Evolutionary conservation across 1,139 yeast species (phyloP).

Genomic region (Hanseniaspora sp.): DNA sequence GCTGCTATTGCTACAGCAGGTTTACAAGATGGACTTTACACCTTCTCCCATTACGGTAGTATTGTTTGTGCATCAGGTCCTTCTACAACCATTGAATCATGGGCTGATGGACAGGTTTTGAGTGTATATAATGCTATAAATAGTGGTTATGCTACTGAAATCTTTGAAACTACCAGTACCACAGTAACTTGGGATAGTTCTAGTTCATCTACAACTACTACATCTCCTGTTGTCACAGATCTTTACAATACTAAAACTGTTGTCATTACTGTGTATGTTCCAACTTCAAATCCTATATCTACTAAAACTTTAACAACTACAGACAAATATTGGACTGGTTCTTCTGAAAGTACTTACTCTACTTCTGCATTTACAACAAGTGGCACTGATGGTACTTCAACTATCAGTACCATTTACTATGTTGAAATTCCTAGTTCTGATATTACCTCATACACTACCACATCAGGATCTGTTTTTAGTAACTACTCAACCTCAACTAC

Average conservation of each 20-base stretch:
- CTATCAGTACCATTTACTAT: conserved; percentile 1
- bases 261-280: conserved; percentile 6
- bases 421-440: not conserved
- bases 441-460: not conserved
- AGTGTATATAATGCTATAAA: not conserved
- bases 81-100: conserved; percentile 60
- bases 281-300: not conserved
- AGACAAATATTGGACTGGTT: not conserved
- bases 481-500: not conserved
- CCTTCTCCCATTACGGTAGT: conserved; percentile 8
- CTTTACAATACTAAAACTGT: conserved; percentile 9
- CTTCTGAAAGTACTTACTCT: not conserved
- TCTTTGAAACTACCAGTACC: not conserved
- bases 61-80: conserved; percentile 7
- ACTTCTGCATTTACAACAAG: not conserved
- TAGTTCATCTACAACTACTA: conserved; percentile 9
- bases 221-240: conserved; percentile 8
- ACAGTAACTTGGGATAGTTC: conserved; percentile 12
- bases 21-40: not conserved
- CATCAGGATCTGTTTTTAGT: not conserved
- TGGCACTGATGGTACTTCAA: not conserved
- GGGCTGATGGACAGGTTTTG: conserved; percentile 33
- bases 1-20: conserved; percentile 8
- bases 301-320: not conserved
- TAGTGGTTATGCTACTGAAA: conserved; percentile 12